A percentile compares a stretch with the other conserved stretches of the same genome.
Evolutionary conservation across 208 protist species (phyloP).

Genomic region (Leishmania turanica): DNA sequence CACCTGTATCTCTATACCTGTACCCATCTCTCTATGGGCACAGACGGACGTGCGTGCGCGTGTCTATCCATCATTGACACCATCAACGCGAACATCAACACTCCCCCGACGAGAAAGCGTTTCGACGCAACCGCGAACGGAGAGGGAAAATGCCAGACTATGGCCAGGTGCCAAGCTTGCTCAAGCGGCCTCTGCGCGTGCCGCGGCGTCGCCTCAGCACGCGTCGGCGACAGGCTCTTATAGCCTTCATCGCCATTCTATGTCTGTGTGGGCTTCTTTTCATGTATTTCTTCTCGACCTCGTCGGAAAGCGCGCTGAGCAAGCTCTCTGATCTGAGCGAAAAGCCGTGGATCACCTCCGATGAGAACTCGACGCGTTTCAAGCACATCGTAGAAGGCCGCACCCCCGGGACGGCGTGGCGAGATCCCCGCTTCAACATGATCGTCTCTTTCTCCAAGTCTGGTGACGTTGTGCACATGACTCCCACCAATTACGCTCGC

Average conservation of each 20-base stretch:
- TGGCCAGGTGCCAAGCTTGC: background rate
- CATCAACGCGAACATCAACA: too few relatives aligned
- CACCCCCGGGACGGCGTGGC: constrained; percentile 18
- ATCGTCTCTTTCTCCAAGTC: constrained; percentile 4
- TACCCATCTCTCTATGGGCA: background rate
- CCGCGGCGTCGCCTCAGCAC: constrained; percentile 1
- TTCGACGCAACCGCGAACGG: background rate
- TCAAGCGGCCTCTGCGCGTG: constrained; percentile 6
- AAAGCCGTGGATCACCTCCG: constrained; percentile 1
- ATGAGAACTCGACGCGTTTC: background rate
- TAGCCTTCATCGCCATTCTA: background rate
- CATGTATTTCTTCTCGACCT: background rate
- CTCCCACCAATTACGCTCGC: constrained; percentile 8
- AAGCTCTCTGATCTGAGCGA: background rate
- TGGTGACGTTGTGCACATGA: constrained; percentile 1
- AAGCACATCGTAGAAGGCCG: background rate
- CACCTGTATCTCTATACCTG: background rate
- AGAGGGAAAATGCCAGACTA: background rate
- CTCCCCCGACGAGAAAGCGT: background rate
- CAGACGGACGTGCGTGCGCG: too few relatives aligned
- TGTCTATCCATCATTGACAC: too few relatives aligned
- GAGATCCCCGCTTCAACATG: background rate
- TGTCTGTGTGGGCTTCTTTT: background rate
- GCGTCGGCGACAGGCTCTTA: background rate
- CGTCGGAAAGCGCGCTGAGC: background rate